phyloP scores from a whole-genome alignment of 768 basidiomycete species.

The Lactarius tabidus region DNA sequence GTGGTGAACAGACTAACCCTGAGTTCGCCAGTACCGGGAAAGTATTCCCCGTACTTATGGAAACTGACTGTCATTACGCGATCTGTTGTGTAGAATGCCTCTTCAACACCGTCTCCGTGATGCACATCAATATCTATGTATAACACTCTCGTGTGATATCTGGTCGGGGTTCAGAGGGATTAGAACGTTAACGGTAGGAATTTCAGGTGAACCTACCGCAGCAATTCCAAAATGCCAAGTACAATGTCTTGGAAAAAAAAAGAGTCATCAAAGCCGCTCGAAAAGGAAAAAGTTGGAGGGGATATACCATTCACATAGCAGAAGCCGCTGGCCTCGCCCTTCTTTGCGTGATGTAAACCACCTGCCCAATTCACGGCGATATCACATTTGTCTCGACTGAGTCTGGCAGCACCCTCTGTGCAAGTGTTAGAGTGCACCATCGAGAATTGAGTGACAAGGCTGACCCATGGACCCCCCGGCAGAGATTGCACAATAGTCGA shows the following conservation, averaged over 20 bases:
- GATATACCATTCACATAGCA: conserved; percentile 93
- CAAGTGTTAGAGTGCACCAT: not conserved
- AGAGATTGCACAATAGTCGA: conserved; percentile 98
- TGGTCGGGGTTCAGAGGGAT: conserved; percentile 31
- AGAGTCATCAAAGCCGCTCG: not conserved
- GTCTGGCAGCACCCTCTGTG: conserved; percentile 91
- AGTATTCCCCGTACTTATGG: conserved; percentile 99
- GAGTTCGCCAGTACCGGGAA: conserved; percentile 97
- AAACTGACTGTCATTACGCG: conserved; percentile 98
- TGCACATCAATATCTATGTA: conserved; percentile 99
- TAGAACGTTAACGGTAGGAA: not conserved
- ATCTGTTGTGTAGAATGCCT: conserved; percentile 98
- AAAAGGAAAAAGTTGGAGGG: not conserved
- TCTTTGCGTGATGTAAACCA: conserved; percentile 97
- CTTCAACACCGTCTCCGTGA: conserved; percentile 98
- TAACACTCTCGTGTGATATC: conserved; percentile 90
- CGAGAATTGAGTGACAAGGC: conserved; percentile 28
- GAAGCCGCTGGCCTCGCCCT: conserved; percentile 97
- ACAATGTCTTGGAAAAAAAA: conserved; percentile 76
- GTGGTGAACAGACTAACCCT: conserved; percentile 48
- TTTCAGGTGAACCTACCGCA: conserved; percentile 51
- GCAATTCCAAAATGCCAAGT: conserved; percentile 89
- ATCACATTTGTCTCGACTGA: conserved; percentile 96
- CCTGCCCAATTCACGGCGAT: conserved; percentile 99
- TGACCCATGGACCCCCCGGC: conserved; percentile 99